These are phyloP conservation scores for Harringtonia lauricola DNA, from an alignment of 2,329 filamentous ascomycete species.

Conservation along the genomic window DNA sequence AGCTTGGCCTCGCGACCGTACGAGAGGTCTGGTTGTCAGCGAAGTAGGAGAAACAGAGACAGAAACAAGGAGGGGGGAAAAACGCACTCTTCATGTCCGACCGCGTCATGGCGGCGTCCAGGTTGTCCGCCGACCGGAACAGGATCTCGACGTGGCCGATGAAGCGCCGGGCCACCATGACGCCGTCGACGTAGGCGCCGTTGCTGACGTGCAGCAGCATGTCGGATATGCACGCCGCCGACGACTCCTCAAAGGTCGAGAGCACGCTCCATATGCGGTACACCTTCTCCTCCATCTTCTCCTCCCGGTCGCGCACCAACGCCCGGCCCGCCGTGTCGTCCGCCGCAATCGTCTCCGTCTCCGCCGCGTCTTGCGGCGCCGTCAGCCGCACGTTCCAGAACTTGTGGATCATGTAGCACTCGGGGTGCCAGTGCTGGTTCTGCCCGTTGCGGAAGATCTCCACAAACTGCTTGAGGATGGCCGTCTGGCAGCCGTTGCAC, in stretches of 20 bases:
- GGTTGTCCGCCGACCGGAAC: conserved; percentile 76
- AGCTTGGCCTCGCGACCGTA: conserved; percentile 96
- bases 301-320: conserved; percentile 72
- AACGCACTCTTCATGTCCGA: conserved; percentile 64
- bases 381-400: conserved; percentile 96
- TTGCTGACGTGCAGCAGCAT: conserved; percentile 99
- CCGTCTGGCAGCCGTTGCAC: conserved; percentile 93
- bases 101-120: conserved; percentile 61
- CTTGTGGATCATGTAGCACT: conserved; percentile 99
- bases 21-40: conserved; percentile 53
- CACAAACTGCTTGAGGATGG: conserved; percentile 97
- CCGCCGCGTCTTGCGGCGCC: conserved; percentile 41
- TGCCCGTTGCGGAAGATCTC: conserved; percentile 97
- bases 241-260: conserved; percentile 94
- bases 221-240: conserved; percentile 94
- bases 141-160: conserved; percentile 92
- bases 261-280: conserved; percentile 97
- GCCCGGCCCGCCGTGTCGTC: conserved; percentile 55
- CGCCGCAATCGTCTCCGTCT: conserved; percentile 17
- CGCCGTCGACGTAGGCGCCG: conserved; percentile 88
- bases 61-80: neutral
- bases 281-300: conserved; percentile 94
- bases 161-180: conserved; percentile 89
- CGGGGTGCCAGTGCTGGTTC: conserved; percentile 98
- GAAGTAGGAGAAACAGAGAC: neutral